Conservation (phyloP, 2,329 filamentous ascomycete genomes). For the Fusarium pilosicola region DNA sequence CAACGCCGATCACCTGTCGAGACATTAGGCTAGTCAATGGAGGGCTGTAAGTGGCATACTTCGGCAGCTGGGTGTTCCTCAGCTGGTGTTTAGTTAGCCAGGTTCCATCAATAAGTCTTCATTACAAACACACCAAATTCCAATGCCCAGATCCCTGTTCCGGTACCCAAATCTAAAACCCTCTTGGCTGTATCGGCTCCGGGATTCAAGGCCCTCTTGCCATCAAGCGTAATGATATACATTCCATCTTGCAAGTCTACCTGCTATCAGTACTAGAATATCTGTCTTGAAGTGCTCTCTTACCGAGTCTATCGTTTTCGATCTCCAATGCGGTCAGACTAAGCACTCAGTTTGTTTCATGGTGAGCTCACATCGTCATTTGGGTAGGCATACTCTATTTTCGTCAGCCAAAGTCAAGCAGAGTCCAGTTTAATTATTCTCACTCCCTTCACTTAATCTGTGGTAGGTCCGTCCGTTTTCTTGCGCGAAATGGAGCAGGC, state of each 20-base stretch:
- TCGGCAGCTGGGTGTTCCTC: slow-evolving; percentile 21
- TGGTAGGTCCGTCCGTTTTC: slow-evolving; percentile 30
- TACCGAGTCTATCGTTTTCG: slow-evolving; percentile 22
- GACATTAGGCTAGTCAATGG: not conserved
- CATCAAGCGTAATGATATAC: slow-evolving; percentile 14
- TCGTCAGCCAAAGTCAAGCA: accelerated
- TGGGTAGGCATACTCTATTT: slow-evolving; percentile 19
- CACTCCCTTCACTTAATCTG: slow-evolving; percentile 25
- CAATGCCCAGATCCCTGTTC: slow-evolving; percentile 25
- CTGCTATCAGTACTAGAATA: accelerated
- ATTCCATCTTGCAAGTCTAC: slow-evolving; percentile 18
- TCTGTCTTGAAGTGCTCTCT: accelerated
- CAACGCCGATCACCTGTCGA: slow-evolving; percentile 18
- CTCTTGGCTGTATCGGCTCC: slow-evolving; percentile 12
- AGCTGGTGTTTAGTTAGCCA: not conserved
- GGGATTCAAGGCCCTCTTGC: slow-evolving; percentile 21
- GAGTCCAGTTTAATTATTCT: accelerated
- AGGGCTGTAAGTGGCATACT: not conserved
- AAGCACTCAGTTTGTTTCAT: too few species aligned
- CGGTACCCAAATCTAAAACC: slow-evolving; percentile 24
- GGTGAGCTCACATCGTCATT: slow-evolving; percentile 26
- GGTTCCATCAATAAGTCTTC: accelerated
- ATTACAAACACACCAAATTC: not conserved
- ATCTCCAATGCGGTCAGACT: not conserved
- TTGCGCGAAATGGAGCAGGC: slow-evolving; percentile 16